Conservation (phyloP, 2,329 filamentous ascomycete species). For the Huntiella omanensis region DNA sequence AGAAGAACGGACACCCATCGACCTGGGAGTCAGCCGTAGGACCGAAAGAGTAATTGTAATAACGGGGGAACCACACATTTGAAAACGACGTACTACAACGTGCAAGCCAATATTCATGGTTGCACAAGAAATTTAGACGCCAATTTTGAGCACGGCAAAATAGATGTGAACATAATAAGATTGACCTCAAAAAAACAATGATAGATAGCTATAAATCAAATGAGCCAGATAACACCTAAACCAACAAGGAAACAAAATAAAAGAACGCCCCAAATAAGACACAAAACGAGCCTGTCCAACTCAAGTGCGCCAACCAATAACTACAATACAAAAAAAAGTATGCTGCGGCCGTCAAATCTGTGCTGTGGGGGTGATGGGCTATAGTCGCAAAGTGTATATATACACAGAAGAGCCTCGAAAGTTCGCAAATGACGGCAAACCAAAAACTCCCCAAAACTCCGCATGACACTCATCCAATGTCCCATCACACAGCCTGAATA, state of each 20-base stretch:
- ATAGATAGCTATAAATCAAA: neutral
- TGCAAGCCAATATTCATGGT: too few species aligned
- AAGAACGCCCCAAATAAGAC: neutral
- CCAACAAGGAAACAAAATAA: neutral
- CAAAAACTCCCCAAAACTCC: too few species aligned
- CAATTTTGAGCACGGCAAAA: too few species aligned
- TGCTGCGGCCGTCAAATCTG: neutral
- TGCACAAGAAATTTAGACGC: too few species aligned
- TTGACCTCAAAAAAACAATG: neutral
- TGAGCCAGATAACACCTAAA: neutral
- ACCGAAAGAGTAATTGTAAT: conserved; percentile 1
- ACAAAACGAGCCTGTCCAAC: neutral
- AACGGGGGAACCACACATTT: too few species aligned
- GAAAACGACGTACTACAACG: too few species aligned
- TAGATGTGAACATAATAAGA: neutral
- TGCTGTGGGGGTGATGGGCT: too few species aligned
- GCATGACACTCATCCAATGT: too few species aligned
- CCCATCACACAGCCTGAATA: too few species aligned
- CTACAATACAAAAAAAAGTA: conserved; percentile 1
- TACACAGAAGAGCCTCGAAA: too few species aligned
- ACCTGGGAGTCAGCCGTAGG: conserved; percentile 20
- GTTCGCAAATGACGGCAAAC: too few species aligned
- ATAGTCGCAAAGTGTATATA: too few species aligned
- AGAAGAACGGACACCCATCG: conserved; percentile 38
- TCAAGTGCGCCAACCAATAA: neutral